Percentiles rank a stretch among this genome's conserved stretches.
Conservation (phyloP, 306 rosid genomes). For the Castanopsis chinensis region DNA sequence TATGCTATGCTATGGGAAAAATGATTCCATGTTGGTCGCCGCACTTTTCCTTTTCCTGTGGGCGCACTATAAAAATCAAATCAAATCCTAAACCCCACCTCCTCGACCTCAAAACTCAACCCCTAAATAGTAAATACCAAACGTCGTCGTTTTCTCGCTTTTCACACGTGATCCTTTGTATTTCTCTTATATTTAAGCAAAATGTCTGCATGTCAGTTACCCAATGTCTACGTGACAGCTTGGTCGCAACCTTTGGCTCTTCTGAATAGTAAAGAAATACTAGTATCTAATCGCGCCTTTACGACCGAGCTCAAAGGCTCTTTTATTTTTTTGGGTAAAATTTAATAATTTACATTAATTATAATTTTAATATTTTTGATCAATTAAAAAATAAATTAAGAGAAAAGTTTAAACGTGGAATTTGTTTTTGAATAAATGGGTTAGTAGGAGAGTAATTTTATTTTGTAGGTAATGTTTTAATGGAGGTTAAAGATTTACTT, state of each 20-base stretch:
- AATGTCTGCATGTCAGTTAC: not conserved
- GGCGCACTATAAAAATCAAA: constrained; percentile 8
- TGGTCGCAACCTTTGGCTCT: constrained; percentile 11
- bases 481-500: too few species aligned
- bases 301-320: too few species aligned
- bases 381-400: too few species aligned
- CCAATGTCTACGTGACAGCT: constrained; percentile 24
- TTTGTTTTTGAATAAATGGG: too few species aligned
- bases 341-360: too few species aligned
- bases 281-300: too few species aligned
- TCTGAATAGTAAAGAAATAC: not conserved
- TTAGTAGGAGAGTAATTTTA: too few species aligned
- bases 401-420: too few species aligned
- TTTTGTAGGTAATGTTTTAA: too few species aligned
- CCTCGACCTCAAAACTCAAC: not conserved
- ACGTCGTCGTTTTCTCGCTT: constrained; percentile 12
- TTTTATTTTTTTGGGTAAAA: too few species aligned
- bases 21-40: constrained; percentile 28
- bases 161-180: constrained; percentile 5
- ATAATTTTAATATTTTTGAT: too few species aligned
- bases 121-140: too few species aligned
- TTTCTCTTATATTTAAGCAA: not conserved
- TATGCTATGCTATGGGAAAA: not conserved
- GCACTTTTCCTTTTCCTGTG: constrained; percentile 20
- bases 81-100: not conserved